Conservation (phyloP, 441 rosid genomes). For the Dalechampia spathulata region DNA sequence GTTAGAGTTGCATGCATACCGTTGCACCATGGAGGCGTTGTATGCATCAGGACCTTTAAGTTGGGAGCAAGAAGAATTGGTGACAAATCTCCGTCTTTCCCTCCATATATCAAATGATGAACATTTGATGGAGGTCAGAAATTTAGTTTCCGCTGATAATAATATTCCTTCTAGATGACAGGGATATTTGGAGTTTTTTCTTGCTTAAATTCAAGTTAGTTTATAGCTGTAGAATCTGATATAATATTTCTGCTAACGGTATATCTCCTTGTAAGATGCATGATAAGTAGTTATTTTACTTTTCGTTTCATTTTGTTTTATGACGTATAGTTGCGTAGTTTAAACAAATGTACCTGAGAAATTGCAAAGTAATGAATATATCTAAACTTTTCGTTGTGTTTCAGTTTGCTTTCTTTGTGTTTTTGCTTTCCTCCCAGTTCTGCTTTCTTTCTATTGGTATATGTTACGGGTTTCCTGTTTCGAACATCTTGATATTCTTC, state of each 20-base stretch:
- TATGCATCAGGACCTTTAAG: constrained; percentile 69
- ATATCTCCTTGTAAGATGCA: constrained; percentile 26
- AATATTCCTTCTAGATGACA: constrained; percentile 18
- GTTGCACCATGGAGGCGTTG: constrained; percentile 42
- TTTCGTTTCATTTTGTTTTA: no score
- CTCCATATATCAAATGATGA: constrained; percentile 73
- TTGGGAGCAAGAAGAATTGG: constrained; percentile 70
- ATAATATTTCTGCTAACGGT: constrained; percentile 14
- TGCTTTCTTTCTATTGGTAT: no score
- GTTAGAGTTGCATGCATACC: constrained; percentile 58
- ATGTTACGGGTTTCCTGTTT: no score
- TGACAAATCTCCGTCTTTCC: constrained; percentile 54
- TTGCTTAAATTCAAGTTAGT: constrained; percentile 11
- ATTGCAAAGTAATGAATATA: constrained; percentile 15
- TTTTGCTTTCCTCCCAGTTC: no score
- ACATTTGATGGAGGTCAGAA: constrained; percentile 71
- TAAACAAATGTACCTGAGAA: constrained; percentile 28
- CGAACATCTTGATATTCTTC: no score
- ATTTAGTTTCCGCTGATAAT: constrained; percentile 39
- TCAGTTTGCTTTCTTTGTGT: constrained; percentile 1
- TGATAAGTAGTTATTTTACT: constrained; percentile 13
- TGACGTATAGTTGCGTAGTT: constrained; percentile 20
- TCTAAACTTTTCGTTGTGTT: constrained; percentile 17
- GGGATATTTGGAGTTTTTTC: constrained; percentile 15
- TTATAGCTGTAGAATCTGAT: constrained; percentile 24